A percentile compares a stretch with the other conserved stretches of the same genome.
These are phyloP conservation scores for Lactarius tabidus DNA, from an alignment of 768 basidiomycete genomes.

Conservation along the genomic window DNA sequence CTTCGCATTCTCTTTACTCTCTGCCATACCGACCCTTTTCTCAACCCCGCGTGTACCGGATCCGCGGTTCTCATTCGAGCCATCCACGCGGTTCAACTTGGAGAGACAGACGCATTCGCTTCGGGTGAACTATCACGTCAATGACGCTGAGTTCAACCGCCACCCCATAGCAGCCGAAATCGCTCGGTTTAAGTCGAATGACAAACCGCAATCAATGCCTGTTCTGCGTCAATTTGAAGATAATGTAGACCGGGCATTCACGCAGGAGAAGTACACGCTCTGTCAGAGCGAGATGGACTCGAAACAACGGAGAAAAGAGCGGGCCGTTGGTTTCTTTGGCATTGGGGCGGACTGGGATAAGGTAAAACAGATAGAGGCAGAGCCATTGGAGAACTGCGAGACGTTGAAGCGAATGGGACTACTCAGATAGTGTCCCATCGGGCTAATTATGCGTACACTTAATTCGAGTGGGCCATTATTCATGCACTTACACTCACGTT, in stretches of 20 bases:
- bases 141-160: conserved; percentile 65
- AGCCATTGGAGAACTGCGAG: conserved; percentile 74
- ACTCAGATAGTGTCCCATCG: conserved; percentile 36
- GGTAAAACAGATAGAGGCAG: conserved; percentile 65
- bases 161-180: conserved; percentile 78
- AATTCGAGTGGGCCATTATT: not conserved
- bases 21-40: conserved; percentile 76
- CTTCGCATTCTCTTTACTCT: conserved; percentile 78
- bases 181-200: conserved; percentile 37
- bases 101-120: conserved; percentile 66
- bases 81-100: conserved; percentile 57
- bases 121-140: conserved; percentile 81
- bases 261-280: conserved; percentile 59
- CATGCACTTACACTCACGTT: not conserved
- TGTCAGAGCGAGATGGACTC: conserved; percentile 69
- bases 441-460: conserved; percentile 14
- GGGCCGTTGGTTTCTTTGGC: conserved; percentile 84
- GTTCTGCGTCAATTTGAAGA: conserved; percentile 66
- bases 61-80: conserved; percentile 70
- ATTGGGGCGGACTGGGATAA: conserved; percentile 92
- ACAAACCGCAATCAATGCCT: conserved; percentile 23
- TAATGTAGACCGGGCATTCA: conserved; percentile 70
- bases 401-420: conserved; percentile 63
- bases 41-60: conserved; percentile 64
- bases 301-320: conserved; percentile 67